Evolutionary conservation across 345 rosid genomes (phyloP).

Genomic region (Eucalyptus coolabah): DNA sequence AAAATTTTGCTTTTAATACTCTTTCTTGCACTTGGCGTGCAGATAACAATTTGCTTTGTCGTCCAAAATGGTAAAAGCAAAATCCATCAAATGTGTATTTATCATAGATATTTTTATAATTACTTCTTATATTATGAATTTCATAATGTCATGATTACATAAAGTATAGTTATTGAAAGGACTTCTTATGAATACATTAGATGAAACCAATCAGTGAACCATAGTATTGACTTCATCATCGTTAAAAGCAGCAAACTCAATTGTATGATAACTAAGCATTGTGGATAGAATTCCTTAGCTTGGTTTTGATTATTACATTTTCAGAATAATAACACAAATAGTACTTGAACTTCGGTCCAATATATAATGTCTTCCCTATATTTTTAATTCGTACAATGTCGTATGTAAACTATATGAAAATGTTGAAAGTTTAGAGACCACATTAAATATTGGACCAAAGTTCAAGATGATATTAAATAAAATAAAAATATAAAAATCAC

Average conservation of each 20-base stretch:
- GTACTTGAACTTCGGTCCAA: accelerated
- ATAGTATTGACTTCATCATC: background rate
- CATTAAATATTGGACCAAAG: background rate
- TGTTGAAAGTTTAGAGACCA: background rate
- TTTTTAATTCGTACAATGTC: background rate
- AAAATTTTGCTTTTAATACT: background rate
- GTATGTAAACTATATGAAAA: accelerated
- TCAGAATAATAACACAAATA: background rate
- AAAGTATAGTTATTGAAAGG: background rate
- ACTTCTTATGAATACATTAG: background rate
- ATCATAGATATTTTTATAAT: background rate
- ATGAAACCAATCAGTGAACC: background rate
- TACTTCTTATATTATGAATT: background rate
- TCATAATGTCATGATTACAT: background rate
- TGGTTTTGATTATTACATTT: background rate
- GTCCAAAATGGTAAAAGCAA: background rate
- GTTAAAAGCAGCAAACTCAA: background rate
- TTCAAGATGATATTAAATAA: background rate
- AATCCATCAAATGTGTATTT: background rate
- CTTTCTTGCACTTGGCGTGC: background rate
- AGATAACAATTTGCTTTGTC: background rate
- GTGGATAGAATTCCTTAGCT: background rate
- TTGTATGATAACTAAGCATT: background rate
- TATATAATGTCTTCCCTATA: background rate
- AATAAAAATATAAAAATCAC: background rate